Evolutionary conservation across 495 filamentous ascomycete species (phyloP).

Genomic region (Aspergillus bridgeri): DNA sequence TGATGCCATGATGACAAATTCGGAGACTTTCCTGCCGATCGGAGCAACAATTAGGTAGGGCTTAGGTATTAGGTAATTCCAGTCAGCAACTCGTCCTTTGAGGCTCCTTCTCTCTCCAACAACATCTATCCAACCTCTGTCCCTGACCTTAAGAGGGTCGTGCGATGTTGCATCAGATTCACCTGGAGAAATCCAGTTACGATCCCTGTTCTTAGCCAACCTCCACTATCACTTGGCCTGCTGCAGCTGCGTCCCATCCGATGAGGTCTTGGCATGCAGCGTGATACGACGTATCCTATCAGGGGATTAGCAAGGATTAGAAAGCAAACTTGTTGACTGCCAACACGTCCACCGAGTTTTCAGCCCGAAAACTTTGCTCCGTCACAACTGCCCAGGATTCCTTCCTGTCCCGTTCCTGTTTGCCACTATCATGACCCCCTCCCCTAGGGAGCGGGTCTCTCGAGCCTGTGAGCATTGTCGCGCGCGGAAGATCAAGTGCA

Average conservation of each 20-base stretch:
- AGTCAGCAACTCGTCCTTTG: neutral
- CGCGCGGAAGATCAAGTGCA: slow-evolving; percentile 33
- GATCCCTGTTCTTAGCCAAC: neutral
- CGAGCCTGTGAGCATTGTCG: slow-evolving; percentile 31
- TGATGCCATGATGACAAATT: slow-evolving; percentile 1
- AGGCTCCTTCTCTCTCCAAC: neutral
- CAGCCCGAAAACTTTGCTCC: neutral
- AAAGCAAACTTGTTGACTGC: neutral
- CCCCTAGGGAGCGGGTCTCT: slow-evolving; percentile 10
- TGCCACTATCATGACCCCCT: slow-evolving; percentile 4
- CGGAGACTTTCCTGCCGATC: neutral
- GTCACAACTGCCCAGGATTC: neutral
- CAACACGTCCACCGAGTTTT: neutral
- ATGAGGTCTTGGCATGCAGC: neutral
- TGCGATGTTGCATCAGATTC: neutral
- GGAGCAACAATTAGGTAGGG: neutral
- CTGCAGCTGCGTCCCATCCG: neutral
- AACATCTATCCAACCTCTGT: neutral
- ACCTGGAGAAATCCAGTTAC: neutral
- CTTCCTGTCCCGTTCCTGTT: neutral
- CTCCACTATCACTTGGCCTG: neutral
- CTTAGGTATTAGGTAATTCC: neutral
- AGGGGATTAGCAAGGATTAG: slow-evolving; percentile 1
- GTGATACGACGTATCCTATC: neutral
- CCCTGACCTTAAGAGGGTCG: too few relatives aligned